These are phyloP conservation scores for Boletus subluridellus DNA, from an alignment of 1,284 basidiomycete species.

Conservation along the genomic window DNA sequence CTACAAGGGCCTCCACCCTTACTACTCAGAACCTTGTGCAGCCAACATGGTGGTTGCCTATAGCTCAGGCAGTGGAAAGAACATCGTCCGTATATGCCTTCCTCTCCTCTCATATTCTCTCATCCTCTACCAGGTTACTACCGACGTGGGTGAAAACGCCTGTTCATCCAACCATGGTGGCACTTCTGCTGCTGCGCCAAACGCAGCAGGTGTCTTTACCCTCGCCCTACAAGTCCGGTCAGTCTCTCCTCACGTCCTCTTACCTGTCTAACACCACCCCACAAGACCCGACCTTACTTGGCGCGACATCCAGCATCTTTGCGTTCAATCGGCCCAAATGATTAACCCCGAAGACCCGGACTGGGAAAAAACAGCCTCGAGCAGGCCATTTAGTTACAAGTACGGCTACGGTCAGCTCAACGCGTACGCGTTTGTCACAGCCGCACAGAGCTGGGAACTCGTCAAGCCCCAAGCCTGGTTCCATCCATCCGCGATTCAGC, in stretches of 20 bases:
- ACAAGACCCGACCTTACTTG: conserved; percentile 76
- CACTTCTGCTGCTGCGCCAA: conserved; percentile 96
- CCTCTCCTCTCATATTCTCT: conserved; percentile 11
- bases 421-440: conserved; percentile 79
- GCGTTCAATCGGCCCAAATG: conserved; percentile 72
- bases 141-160: conserved; percentile 83
- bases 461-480: conserved; percentile 97
- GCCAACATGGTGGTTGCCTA: conserved; percentile 97
- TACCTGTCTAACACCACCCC: conserved; percentile 13
- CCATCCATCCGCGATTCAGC: conserved; percentile 66
- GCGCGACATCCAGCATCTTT: conserved; percentile 95
- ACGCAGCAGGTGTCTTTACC: conserved; percentile 89
- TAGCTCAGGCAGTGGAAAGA: conserved; percentile 91
- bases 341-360: conserved; percentile 91
- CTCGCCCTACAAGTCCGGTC: conserved; percentile 82
- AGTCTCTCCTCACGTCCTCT: conserved; percentile 25
- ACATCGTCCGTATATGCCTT: conserved; percentile 64
- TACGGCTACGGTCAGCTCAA: conserved; percentile 94
- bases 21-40: conserved; percentile 95
- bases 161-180: conserved; percentile 90
- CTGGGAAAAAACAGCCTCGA: conserved; percentile 85
- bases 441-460: conserved; percentile 77
- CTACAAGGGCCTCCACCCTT: conserved; percentile 89
- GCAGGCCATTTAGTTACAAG: conserved; percentile 91
- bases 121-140: conserved; percentile 70